A percentile compares a stretch with the other conserved stretches of the same genome.
Conservation (phyloP, 495 filamentous ascomycete genomes). For the Neurospora sp. region DNA sequence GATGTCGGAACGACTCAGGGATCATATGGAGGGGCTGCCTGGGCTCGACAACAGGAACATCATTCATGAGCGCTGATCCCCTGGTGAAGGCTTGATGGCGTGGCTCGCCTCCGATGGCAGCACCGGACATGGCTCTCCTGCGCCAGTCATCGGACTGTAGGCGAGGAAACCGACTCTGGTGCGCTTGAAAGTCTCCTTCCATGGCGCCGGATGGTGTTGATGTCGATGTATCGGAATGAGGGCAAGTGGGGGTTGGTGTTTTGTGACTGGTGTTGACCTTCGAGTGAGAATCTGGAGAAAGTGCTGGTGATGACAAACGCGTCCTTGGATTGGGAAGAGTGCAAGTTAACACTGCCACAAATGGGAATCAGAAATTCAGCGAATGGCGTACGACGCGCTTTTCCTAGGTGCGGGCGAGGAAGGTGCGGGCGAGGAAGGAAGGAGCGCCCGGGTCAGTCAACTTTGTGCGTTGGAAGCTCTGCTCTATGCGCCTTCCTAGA, state of each 20-base stretch:
- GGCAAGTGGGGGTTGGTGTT: not conserved
- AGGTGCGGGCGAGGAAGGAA: not conserved
- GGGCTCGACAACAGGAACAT: not conserved
- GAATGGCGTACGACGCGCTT: not conserved
- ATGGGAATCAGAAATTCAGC: not conserved
- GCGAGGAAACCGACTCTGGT: not conserved
- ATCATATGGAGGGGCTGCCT: not conserved
- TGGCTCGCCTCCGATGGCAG: not conserved
- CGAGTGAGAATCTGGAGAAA: not conserved
- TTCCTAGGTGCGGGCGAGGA: not conserved
- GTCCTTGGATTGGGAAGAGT: not conserved
- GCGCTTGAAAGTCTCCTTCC: not conserved
- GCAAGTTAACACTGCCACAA: not conserved
- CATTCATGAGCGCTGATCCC: not conserved
- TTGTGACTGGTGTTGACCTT: not conserved
- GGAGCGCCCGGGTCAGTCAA: not conserved
- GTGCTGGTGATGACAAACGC: not conserved
- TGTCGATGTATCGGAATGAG: not conserved
- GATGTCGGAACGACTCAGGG: not conserved
- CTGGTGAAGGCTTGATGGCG: not conserved
- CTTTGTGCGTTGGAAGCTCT: not conserved
- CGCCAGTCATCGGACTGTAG: not conserved
- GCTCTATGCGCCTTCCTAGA: not conserved
- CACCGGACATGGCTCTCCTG: not conserved
- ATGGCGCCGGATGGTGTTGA: not conserved